phyloP scores from a whole-genome alignment of 805 yeast genomes.

The Candida michaelii region DNA sequence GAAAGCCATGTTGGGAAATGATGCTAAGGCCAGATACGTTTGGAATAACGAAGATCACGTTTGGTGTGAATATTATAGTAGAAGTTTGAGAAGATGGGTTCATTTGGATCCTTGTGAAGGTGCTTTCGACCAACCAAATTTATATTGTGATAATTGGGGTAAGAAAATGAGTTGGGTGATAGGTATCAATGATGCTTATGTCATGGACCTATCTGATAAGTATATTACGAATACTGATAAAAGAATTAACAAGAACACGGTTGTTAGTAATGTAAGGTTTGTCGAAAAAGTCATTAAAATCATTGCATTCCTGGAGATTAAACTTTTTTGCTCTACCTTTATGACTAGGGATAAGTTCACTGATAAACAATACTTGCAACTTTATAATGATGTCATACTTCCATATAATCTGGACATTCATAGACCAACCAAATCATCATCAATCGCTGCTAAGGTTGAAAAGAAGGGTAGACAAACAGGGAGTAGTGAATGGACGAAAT shows the following conservation, averaged over 20 bases:
- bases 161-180: conserved; percentile 88
- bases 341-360: not conserved
- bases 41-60: conserved; percentile 95
- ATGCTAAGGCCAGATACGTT: conserved; percentile 53
- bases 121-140: conserved; percentile 74
- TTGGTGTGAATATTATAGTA: conserved; percentile 89
- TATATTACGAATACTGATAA: conserved; percentile 48
- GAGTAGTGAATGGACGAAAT: conserved; percentile 67
- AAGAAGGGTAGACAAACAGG: conserved; percentile 72
- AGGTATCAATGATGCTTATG: conserved; percentile 63
- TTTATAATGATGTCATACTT: conserved; percentile 34
- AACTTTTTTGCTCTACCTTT: not conserved
- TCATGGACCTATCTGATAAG: conserved; percentile 66
- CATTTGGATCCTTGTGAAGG: conserved; percentile 90
- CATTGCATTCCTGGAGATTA: conserved; percentile 16
- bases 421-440: conserved; percentile 8
- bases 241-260: conserved; percentile 35
- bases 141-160: conserved; percentile 87
- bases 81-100: conserved; percentile 64
- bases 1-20: conserved; percentile 55
- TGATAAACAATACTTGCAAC: conserved; percentile 11
- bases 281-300: conserved; percentile 33
- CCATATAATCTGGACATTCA: conserved; percentile 34
- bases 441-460: conserved; percentile 21
- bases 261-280: conserved; percentile 40